These are phyloP conservation scores for Metschnikowia noctiluminum DNA, from an alignment of 805 yeast genomes.

Conservation along the genomic window DNA sequence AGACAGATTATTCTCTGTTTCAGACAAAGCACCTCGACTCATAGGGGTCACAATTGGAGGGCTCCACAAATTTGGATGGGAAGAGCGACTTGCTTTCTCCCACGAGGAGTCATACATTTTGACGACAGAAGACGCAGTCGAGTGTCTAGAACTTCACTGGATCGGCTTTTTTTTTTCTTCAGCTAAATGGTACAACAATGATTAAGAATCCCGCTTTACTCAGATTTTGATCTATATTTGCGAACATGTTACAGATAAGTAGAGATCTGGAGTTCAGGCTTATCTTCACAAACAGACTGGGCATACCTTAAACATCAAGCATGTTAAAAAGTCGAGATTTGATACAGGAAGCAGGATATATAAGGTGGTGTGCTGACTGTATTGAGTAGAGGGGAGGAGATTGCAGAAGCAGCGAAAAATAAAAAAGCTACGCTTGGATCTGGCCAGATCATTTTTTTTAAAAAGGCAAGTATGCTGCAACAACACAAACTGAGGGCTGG, in stretches of 20 bases:
- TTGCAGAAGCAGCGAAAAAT: background rate
- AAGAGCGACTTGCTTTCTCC: slow-evolving; percentile 11
- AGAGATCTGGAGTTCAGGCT: slow-evolving; percentile 1
- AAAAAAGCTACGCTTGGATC: background rate
- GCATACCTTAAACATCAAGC: slow-evolving; percentile 7
- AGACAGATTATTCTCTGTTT: slow-evolving; percentile 2
- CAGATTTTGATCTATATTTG: slow-evolving; percentile 1
- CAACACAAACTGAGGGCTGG: background rate
- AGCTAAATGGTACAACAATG: background rate
- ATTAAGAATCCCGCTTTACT: background rate
- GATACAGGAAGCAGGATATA: slow-evolving; percentile 4
- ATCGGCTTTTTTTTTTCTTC: background rate
- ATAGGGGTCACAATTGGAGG: slow-evolving; percentile 12
- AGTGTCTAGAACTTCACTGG: slow-evolving; percentile 1
- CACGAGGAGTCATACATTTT: slow-evolving; percentile 13
- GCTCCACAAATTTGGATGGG: slow-evolving; percentile 10
- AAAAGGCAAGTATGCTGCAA: slow-evolving; percentile 2
- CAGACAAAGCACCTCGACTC: slow-evolving; percentile 4
- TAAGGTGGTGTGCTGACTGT: background rate
- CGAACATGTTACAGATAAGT: slow-evolving; percentile 1
- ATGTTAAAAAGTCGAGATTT: slow-evolving; percentile 5
- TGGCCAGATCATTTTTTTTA: background rate
- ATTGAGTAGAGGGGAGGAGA: background rate
- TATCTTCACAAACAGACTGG: slow-evolving; percentile 2
- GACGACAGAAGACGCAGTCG: slow-evolving; percentile 2